Base-by-base conservation (phyloP, 345 rosid genomes). In the Tarenaya hassleriana region DNA sequence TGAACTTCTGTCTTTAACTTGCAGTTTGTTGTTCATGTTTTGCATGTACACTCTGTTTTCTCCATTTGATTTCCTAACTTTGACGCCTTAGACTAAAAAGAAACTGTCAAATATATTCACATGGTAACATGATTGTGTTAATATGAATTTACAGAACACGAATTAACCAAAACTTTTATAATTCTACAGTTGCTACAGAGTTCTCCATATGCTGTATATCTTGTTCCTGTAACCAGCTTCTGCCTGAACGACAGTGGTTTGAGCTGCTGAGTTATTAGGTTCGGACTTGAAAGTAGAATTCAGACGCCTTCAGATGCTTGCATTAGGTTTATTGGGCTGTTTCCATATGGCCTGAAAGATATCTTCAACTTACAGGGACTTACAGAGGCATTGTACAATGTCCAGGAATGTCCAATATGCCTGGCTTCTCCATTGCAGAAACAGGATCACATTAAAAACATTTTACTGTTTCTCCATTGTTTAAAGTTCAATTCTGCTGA, bases 401-500 rank as follows among this genome's bases (percentile, higher is more conserved):
- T 35, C 34, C 11, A 35, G 34, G 34, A 33, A 13, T 24, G 2
- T 24, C 5, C 5, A 2, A 24, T 24, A 24, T 24, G 29, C 3
- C 29, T 24, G 29, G 29, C 2, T 24, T 24, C 5, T 24, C 29
- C 5, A 24, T 24, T 2, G 12, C 38, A 8, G 16, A 17, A 11
- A 20, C 41, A 46, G n/a, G n/a, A n/a, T n/a, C n/a, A n/a, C n/a
- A n/a, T n/a, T n/a, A n/a, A n/a, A n/a, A n/a, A n/a, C n/a, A n/a
- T n/a, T n/a, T n/a, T n/a, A n/a, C n/a, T n/a, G n/a, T 38, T 47
- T 42, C 29, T 7, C 18, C n/a, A 59, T 8, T 15, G 34, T 41
- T 56, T 52, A 50, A 56, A 60, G 7, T 34, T 73, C 73, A 61
- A 74, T 45, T 63, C 49, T 53, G 73, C 82, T 76, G 58, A 66